These are phyloP conservation scores for Fragilaria crotonensis DNA, from an alignment of 108 stramenopile species.

Conservation along the genomic window DNA sequence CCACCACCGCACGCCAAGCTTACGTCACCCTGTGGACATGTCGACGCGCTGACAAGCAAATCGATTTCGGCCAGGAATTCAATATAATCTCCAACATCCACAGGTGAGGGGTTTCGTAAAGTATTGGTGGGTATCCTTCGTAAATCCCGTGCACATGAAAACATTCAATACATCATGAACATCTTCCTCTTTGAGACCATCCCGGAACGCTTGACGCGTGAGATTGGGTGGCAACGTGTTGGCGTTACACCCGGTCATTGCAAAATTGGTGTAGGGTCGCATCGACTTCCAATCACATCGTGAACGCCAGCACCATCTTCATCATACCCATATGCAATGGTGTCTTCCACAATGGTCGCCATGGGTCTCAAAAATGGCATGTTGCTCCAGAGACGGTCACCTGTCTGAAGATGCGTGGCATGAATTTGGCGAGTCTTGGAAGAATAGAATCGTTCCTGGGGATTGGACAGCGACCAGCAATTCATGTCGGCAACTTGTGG, in stretches of 20 bases:
- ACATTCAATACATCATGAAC: slow-evolving; percentile 61
- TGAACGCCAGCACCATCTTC: slow-evolving; percentile 60
- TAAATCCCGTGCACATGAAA: slow-evolving; percentile 63
- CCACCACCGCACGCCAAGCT: slow-evolving; percentile 45
- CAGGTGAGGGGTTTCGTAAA: slow-evolving; percentile 57
- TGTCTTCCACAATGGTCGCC: slow-evolving; percentile 43
- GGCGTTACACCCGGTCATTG: slow-evolving; percentile 35
- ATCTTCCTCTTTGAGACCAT: slow-evolving; percentile 32
- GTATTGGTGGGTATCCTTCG: slow-evolving; percentile 51
- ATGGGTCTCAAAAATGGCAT: slow-evolving; percentile 48
- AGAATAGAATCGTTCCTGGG: slow-evolving; percentile 42
- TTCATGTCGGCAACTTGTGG: slow-evolving; percentile 65
- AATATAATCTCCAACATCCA: slow-evolving; percentile 58
- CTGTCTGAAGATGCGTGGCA: slow-evolving; percentile 42
- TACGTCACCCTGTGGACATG: slow-evolving; percentile 55
- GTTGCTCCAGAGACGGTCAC: slow-evolving; percentile 47
- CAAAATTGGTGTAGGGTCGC: slow-evolving; percentile 55
- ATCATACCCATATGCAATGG: slow-evolving; percentile 50
- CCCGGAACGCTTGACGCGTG: slow-evolving; percentile 22
- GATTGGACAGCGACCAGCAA: slow-evolving; percentile 31
- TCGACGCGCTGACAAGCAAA: slow-evolving; percentile 36
- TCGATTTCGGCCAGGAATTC: slow-evolving; percentile 58
- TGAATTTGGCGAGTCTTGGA: slow-evolving; percentile 56
- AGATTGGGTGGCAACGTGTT: slow-evolving; percentile 45
- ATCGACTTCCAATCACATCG: slow-evolving; percentile 52